Evolutionary conservation across 2,329 filamentous ascomycete species (phyloP), one percentile per base, ranked within the genome.

Genomic region (Ophiostoma sp.): DNA sequence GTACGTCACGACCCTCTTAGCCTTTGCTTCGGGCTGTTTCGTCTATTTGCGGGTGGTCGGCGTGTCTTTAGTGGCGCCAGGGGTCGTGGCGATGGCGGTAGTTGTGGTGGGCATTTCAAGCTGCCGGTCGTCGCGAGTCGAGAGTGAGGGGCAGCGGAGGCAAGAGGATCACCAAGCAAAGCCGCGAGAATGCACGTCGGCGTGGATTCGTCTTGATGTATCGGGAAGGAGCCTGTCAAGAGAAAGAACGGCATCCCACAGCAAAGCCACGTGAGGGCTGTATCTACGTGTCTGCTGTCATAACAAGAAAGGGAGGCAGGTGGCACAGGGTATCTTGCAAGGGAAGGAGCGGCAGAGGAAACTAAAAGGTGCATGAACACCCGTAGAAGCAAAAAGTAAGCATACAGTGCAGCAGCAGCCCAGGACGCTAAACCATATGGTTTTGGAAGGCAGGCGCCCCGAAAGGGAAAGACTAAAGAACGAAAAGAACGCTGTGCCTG

Each of bases 371-470:
- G 27, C 27, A 27, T 27, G 27, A 27, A 3, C 12, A 47, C 45
- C 8, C n/a, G 27, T 27, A 27, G 27, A 27, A 27, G 27, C 27
- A 27, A 55, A 55, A 55, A 55, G 49, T 55, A n/a, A n/a, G n/a
- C n/a, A n/a, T n/a, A 55, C 49, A 55, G 49, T 55, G 49, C 49
- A 55, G n/a, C n/a, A 55, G 27, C 49, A 55, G 49, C 49, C 49
- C 49, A 49, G 27, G 27, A 27, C 27, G 27, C 27, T 27, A 27
- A 27, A 27, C 27, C 27, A 27, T 27, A 27, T 27, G 27, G 2
- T 27, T 49, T n/a, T 16, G 18, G n/a, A 52, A 52, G 47, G 49
- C 49, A 55, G 18, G 18, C 11, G 49, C 49, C 18, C 49, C 49
- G 9, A 27, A 55, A 27, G 49, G 49, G 49, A 55, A 55, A 55